Percentiles rank a stretch among this genome's conserved stretches.
Conservation (phyloP, 202 grass and related monocot species). For the Bolboschoenoplectus hybrid region DNA sequence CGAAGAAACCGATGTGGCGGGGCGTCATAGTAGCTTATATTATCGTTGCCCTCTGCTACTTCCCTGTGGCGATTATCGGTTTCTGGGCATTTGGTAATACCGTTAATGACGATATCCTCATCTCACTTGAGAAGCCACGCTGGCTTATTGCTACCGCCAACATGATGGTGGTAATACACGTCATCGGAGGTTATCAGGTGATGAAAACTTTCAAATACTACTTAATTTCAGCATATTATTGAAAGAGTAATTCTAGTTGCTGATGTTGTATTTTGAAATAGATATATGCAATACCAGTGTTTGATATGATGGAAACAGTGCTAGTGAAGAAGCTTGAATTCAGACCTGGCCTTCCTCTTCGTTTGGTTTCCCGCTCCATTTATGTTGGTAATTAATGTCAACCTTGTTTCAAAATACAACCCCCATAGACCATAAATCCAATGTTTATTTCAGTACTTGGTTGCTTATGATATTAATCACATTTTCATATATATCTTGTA, state of each 20-base stretch:
- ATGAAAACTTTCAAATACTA: background rate
- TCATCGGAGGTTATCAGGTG: constrained; percentile 55
- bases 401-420: constrained; percentile 24
- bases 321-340: constrained; percentile 53
- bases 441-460: background rate
- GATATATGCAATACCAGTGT: constrained; percentile 55
- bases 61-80: constrained; percentile 50
- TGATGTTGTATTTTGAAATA: constrained; percentile 10
- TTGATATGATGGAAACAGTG: constrained; percentile 56
- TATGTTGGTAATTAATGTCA: constrained; percentile 56
- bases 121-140: constrained; percentile 49
- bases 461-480: background rate
- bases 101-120: constrained; percentile 55
- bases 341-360: constrained; percentile 45
- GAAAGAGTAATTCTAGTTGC: background rate
- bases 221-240: too few species aligned
- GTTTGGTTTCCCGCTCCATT: constrained; percentile 38
- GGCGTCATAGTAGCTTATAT: constrained; percentile 56
- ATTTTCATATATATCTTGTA: constrained; percentile 8
- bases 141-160: constrained; percentile 63
- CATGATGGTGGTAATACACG: constrained; percentile 53
- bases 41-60: constrained; percentile 69
- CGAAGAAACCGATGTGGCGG: constrained; percentile 65
- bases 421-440: constrained; percentile 13
- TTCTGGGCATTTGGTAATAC: constrained; percentile 59